Conservation (phyloP, 257 asterid genomes). For the Lithospermum erythrorhizon region DNA sequence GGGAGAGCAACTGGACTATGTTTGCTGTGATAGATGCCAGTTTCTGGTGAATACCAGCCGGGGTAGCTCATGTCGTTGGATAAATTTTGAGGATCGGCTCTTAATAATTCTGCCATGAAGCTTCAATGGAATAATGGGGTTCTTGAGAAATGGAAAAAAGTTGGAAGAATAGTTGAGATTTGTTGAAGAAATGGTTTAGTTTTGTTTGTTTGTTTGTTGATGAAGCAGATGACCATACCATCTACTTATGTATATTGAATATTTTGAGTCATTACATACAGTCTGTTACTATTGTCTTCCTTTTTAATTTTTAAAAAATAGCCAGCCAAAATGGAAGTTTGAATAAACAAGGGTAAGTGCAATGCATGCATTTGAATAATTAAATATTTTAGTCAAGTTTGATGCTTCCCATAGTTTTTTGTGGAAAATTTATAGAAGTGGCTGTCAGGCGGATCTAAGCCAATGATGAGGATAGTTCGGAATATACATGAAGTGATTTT, state of each 20-base stretch:
- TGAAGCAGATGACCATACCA: not conserved
- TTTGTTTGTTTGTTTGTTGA: not conserved
- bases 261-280: no score
- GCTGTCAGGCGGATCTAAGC: no score
- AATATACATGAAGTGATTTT: no score
- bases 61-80: constrained; percentile 6
- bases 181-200: not conserved
- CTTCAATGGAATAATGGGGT: not conserved
- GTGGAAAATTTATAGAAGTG: no score
- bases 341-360: not conserved
- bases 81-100: not conserved
- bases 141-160: not conserved
- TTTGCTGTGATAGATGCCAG: constrained; percentile 48
- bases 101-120: not conserved
- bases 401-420: no score
- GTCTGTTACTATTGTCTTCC: no score
- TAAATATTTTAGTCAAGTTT: no score
- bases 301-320: no score
- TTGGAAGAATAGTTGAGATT: no score
- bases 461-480: no score
- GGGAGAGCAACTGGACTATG: constrained; percentile 35
- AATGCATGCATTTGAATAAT: no score
- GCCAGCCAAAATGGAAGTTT: not conserved
- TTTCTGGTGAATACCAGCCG: constrained; percentile 37
- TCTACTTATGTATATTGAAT: no score